Evolutionary conservation across 2,329 filamentous ascomycete species (phyloP), one percentile per base, ranked within the genome.

Genomic region (Pseudopyrenochaeta lycopersici): DNA sequence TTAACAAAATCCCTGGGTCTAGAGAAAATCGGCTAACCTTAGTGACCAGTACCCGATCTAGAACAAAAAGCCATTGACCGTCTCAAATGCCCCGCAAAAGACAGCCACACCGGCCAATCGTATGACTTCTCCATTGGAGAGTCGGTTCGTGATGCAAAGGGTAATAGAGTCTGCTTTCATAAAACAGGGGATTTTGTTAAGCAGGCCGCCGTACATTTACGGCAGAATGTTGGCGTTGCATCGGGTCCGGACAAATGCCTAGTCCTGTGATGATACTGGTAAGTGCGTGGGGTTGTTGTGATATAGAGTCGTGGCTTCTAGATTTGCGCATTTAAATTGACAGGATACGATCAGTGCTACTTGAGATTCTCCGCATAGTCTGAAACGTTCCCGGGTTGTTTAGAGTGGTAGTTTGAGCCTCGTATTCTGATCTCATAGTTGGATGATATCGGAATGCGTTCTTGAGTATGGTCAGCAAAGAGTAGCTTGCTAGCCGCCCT

Each of bases 151-250:
- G 68, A 73, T 48, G 72, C 69, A 1, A 73, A 73, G 49, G 70
- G 68, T 2, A 75, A 74, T 40, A 56, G 60, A 18, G 68, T 74
- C 1, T 75, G 70, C 47, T 75, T 73, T 39, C 72, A 73, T 44
- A 74, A 72, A 29, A 68, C 67, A 2, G 71, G 72, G 9, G 71
- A 75, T 42, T 74, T 73, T 40, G 68, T 75, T 23, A 57, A 63
- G 36, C 73, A 75, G 60, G 72, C 72, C 15, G 70, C 72, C 18
- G 49, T 49, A 30, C 49, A 73, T 56, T 42, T 75, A 23, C 52
- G 67, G 6, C 46, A 64, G 52, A 68, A 69, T 36, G 56, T 45
- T 42, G 67, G 67, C 23, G 59, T 62, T 20, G 58, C 64, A 7
- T 35, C 62, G 6, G 61, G 64, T 46, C 15, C 58, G 2, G 60